Evolutionary conservation across 495 filamentous ascomycete species (phyloP).

Genomic region (Xylona heveae): DNA sequence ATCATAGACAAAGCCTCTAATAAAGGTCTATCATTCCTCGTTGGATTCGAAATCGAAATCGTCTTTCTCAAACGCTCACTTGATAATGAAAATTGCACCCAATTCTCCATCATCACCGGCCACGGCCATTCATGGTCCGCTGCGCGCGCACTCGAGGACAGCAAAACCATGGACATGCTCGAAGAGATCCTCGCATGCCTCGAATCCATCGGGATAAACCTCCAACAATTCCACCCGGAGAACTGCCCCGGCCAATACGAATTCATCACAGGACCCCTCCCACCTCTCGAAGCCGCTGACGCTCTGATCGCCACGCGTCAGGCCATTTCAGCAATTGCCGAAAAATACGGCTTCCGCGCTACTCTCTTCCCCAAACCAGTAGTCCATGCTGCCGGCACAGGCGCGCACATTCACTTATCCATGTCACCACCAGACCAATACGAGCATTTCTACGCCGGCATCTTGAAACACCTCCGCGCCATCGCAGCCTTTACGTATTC

Average conservation of each 20-base stretch:
- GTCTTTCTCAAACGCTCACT: conserved; percentile 30
- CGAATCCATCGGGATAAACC: conserved; percentile 34
- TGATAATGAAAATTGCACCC: conserved; percentile 4
- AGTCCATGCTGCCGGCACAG: conserved; percentile 33
- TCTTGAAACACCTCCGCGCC: conserved; percentile 39
- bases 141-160: conserved; percentile 28
- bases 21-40: conserved; percentile 27
- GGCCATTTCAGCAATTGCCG: conserved; percentile 36
- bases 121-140: conserved; percentile 39
- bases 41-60: conserved; percentile 76
- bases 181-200: conserved; percentile 41
- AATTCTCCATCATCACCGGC: conserved; percentile 10
- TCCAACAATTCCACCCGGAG: conserved; percentile 65
- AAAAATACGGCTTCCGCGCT: conserved; percentile 38
- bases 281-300: conserved; percentile 51
- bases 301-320: conserved; percentile 50
- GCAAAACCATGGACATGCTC: conserved; percentile 31
- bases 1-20: conserved; percentile 25
- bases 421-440: conserved; percentile 23
- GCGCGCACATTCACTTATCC: conserved; percentile 47
- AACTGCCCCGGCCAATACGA: conserved; percentile 60
- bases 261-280: conserved; percentile 43
- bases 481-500: conserved; percentile 44
- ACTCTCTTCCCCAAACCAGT: conserved; percentile 61
- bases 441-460: conserved; percentile 40